A percentile compares a stretch with the other conserved stretches of the same genome.
Conservation (phyloP, 1,139 yeast genomes). For the Ogataea hybrid region DNA sequence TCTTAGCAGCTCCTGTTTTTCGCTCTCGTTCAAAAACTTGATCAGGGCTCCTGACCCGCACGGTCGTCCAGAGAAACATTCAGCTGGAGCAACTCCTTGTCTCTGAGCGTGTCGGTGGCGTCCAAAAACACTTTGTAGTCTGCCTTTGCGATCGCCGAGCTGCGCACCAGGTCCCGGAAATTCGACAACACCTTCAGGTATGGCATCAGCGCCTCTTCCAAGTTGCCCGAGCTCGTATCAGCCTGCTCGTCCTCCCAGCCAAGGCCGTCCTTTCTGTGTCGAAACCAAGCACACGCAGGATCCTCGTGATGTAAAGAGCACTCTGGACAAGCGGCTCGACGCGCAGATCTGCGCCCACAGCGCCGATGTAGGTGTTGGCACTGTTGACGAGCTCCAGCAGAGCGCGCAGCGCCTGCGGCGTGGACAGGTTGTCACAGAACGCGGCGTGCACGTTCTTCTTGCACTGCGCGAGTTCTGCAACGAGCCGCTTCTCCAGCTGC, state of each 20-base stretch:
- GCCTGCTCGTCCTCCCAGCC: slow-evolving; percentile 66
- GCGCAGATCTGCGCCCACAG: slow-evolving; percentile 50
- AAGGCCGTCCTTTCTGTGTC: slow-evolving; percentile 60
- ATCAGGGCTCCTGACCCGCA: slow-evolving; percentile 70
- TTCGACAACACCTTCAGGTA: slow-evolving; percentile 72
- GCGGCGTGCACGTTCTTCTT: slow-evolving; percentile 70
- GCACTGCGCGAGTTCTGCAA: slow-evolving; percentile 48
- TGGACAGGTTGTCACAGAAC: slow-evolving; percentile 83
- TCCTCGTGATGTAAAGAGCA: slow-evolving; percentile 68
- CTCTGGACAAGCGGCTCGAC: slow-evolving; percentile 66
- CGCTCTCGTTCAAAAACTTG: slow-evolving; percentile 71
- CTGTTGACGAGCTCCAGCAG: slow-evolving; percentile 68
- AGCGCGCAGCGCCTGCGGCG: slow-evolving; percentile 68
- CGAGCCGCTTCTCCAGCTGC: slow-evolving; percentile 46
- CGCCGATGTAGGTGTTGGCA: slow-evolving; percentile 67
- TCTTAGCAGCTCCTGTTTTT: slow-evolving; percentile 59
- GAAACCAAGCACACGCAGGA: slow-evolving; percentile 73
- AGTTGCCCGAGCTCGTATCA: slow-evolving; percentile 36
- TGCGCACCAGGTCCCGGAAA: slow-evolving; percentile 81
- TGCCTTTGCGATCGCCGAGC: slow-evolving; percentile 65
- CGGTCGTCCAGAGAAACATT: slow-evolving; percentile 91
- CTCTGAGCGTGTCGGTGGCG: slow-evolving; percentile 58
- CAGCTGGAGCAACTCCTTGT: slow-evolving; percentile 61
- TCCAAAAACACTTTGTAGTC: slow-evolving; percentile 52
- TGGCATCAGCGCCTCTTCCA: slow-evolving; percentile 75